A percentile compares a stretch with the other conserved stretches of the same genome.
phyloP scores from a whole-genome alignment of 1,284 basidiomycete species.

The Puccinia triticina region DNA sequence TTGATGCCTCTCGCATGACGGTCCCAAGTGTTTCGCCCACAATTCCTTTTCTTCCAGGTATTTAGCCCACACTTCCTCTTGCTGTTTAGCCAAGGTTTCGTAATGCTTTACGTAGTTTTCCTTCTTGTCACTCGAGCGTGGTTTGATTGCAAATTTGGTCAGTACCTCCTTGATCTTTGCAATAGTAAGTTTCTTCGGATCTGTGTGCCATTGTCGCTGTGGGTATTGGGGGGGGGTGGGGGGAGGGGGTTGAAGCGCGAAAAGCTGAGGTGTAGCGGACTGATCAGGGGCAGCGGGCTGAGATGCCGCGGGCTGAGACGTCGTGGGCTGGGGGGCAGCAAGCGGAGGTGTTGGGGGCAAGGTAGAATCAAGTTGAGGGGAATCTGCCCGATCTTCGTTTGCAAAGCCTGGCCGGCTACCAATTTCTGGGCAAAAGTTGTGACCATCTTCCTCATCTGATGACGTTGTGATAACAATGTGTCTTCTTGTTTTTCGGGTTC shows the following conservation, averaged over 20 bases:
- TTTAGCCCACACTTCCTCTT: neutral
- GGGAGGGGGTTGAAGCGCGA: neutral
- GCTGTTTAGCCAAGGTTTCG: neutral
- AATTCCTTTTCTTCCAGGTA: neutral
- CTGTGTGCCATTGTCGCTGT: neutral
- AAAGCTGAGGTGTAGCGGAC: neutral
- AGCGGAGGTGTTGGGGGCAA: too few relatives aligned
- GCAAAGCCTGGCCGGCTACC: too few relatives aligned
- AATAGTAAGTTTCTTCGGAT: neutral
- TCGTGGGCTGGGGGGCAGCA: too few relatives aligned
- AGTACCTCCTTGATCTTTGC: neutral
- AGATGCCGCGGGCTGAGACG: neutral
- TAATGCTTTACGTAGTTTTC: neutral
- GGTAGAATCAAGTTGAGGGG: too few relatives aligned
- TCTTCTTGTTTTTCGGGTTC: neutral
- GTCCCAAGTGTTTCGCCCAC: neutral
- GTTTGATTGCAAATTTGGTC: neutral
- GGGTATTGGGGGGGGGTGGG: neutral
- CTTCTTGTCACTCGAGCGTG: neutral
- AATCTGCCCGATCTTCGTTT: too few relatives aligned
- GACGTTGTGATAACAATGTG: neutral
- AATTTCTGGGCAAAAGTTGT: constrained; percentile 4
- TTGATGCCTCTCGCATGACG: too few relatives aligned
- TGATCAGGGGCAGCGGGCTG: neutral
- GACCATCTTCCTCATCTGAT: neutral